phyloP scores from a whole-genome alignment of 139 green algal species.

The Coelastrella sp. region DNA sequence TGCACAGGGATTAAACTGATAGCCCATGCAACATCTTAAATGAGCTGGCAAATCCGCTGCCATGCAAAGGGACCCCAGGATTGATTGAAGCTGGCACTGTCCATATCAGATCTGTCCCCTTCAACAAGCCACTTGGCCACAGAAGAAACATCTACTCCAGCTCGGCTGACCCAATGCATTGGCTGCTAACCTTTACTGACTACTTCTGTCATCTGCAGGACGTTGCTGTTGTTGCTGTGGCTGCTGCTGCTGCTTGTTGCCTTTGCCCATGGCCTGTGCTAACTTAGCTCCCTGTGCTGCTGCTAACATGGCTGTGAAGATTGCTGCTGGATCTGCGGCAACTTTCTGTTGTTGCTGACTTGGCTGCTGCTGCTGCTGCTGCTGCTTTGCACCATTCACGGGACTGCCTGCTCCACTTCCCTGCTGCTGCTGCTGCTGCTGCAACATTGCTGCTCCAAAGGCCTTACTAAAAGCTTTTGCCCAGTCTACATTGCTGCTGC shows the following conservation, averaged over 20 bases:
- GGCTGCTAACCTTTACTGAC: not conserved
- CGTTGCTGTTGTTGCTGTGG: not conserved
- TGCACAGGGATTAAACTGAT: too few species aligned
- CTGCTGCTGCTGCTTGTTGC: conserved; percentile 19
- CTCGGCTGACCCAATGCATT: too few species aligned
- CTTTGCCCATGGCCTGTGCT: conserved; percentile 31
- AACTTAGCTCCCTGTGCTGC: conserved; percentile 60
- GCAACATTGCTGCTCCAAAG: not conserved
- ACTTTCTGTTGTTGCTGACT: not conserved
- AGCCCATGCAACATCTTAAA: too few species aligned
- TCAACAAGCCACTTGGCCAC: too few species aligned
- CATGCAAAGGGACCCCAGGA: too few species aligned
- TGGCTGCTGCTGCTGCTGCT: not conserved
- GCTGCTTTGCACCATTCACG: not conserved
- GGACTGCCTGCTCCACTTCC: not conserved
- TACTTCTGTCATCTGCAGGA: not conserved
- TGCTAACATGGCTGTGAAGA: conserved; percentile 56
- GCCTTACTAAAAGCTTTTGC: conserved; percentile 3
- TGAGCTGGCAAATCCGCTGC: too few species aligned
- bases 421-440: conserved; percentile 3
- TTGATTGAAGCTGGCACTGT: too few species aligned
- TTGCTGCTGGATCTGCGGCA: not conserved
- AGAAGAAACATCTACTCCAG: too few species aligned
- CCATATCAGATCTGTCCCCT: too few species aligned
- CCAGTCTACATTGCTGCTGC: conserved; percentile 25